Evolutionary conservation across 2,329 filamentous ascomycete species (phyloP).

Genomic region (Fusarium goolgardi): DNA sequence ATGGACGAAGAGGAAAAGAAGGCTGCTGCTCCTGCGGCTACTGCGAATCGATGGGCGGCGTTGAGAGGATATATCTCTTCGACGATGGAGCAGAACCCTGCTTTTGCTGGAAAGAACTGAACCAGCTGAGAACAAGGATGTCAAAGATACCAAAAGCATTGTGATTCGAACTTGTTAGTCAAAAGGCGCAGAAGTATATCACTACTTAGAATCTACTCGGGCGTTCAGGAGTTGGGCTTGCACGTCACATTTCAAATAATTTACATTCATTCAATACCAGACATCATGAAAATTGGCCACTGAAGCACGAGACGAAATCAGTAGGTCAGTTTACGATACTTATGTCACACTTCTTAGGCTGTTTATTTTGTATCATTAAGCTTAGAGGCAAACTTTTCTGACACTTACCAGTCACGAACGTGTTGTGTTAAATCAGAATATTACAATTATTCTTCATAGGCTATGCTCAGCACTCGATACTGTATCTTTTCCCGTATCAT

Average conservation of each 20-base stretch:
- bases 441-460: conserved; percentile 25
- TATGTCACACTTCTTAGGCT: too few relatives aligned
- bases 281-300: not conserved
- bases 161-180: not conserved
- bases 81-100: conserved; percentile 89
- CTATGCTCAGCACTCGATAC: conserved; percentile 14
- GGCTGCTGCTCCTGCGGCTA: conserved; percentile 50
- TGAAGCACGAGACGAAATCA: too few relatives aligned
- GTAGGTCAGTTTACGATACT: too few relatives aligned
- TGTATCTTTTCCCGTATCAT: conserved; percentile 33
- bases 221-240: conserved; percentile 40
- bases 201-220: not conserved
- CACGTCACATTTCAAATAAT: not conserved
- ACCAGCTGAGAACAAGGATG: too few relatives aligned
- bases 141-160: conserved; percentile 15
- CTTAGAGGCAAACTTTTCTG: too few relatives aligned
- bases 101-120: conserved; percentile 63
- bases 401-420: too few relatives aligned
- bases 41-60: conserved; percentile 78
- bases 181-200: not conserved
- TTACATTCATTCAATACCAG: not conserved
- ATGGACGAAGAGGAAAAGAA: conserved; percentile 31
- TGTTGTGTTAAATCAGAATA: not conserved
- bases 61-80: conserved; percentile 84
- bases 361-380: too few relatives aligned